Base-by-base conservation (phyloP, 768 basidiomycete species). In the Auricularia auricula-judae region DNA sequence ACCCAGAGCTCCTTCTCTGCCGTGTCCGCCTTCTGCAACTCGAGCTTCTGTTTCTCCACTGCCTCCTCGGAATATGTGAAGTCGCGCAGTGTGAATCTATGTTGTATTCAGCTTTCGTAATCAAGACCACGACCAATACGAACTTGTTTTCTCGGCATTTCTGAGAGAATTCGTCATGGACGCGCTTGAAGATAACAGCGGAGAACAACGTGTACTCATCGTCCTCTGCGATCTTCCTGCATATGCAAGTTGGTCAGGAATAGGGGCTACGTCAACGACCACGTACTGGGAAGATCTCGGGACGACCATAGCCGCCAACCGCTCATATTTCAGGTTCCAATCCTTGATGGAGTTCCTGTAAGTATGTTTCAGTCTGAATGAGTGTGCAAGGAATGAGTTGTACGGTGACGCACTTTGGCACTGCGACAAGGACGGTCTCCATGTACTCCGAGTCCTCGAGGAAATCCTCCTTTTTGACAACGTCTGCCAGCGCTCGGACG, bases 1-100 rank as follows among this genome's bases (percentile, higher is more conserved):
- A 96, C 95, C 97, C 97, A 98, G 61, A 97, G 86, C 71, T 99
- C 96, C 76, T 91, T 93, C 81, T 98, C 97, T 35, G 93, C 91
- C 5, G 82, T 80, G 67, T 87, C 86, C 2, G 93, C 86, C n/a
- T 79, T 79, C 36, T 86, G 84, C 12, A 97, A 77, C 62, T 96
- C 96, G 72, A 90, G 83, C 68, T 81, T 81, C 72, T 96, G 91
- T 74, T 87, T 92, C 66, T 80, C 80, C 35, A 94, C 78, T 65
- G 87, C 87, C 53, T 87, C 87, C 72, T 92, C 89, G 29, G 94
- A 91, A 72, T 83, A 98, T 14, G 83, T 83, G 73, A 98, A 99
- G 68, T 99, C 97, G n/a, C 97, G 86, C 10, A 93, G 84, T 65
- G 94, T 87, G 77, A 93, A 98, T 72, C 95, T 97, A 64, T 29